A percentile compares a stretch with the other conserved stretches of the same genome.
Conservation (phyloP, 73 alveolate species). For the Blepharisma stoltei region DNA sequence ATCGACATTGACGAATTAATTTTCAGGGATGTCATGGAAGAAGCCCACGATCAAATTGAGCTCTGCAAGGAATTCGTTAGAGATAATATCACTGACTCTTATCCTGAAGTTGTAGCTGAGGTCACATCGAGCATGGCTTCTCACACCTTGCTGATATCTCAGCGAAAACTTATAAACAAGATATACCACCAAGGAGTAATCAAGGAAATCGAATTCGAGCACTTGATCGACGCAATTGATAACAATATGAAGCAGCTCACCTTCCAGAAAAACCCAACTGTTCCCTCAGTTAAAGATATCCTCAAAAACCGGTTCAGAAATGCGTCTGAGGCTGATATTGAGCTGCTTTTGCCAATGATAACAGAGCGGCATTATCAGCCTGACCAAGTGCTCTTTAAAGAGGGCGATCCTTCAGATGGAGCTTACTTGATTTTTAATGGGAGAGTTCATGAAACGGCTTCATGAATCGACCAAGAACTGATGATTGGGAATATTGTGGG, state of each 20-base stretch:
- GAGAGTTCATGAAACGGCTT: neutral
- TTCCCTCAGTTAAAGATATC: neutral
- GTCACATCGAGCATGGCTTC: neutral
- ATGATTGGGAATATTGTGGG: conserved; percentile 28
- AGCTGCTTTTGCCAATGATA: neutral
- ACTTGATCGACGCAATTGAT: neutral
- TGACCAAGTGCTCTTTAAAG: conserved; percentile 2
- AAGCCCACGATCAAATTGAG: conserved; percentile 13
- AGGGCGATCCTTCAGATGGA: neutral
- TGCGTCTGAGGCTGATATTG: neutral
- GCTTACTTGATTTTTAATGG: conserved; percentile 8
- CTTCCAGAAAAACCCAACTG: neutral
- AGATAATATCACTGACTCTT: neutral
- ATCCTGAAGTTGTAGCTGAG: conserved; percentile 20
- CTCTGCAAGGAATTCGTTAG: neutral
- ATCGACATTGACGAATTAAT: conserved; percentile 18
- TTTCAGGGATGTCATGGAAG: conserved; percentile 24
- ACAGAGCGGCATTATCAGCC: neutral
- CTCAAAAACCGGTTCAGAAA: neutral
- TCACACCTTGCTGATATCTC: neutral
- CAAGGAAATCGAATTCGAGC: conserved; percentile 11
- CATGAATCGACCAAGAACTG: conserved; percentile 5
- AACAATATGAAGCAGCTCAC: neutral
- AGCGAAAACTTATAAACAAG: conserved; percentile 6
- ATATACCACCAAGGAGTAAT: neutral